Evolutionary conservation across 345 rosid genomes (phyloP), one percentile per base, ranked within the genome.

Genomic region (Gossypium rotundifolium): DNA sequence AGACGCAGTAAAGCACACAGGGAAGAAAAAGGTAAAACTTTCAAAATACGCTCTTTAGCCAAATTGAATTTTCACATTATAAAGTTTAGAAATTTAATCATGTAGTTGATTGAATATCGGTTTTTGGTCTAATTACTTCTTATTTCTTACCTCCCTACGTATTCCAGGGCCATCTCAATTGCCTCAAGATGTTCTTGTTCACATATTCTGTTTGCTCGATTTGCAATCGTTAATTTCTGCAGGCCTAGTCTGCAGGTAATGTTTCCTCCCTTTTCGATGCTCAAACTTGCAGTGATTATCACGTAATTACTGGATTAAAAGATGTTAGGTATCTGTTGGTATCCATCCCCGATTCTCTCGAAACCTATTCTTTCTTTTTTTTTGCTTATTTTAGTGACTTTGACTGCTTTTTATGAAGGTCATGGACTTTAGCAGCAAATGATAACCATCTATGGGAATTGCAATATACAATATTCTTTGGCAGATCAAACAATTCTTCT

Each of bases 401-500:
- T 48, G 51, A 58, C 75, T 58, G 44, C 61, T 82, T 61, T 53
- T 61, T 53, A 25, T 82, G 83, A 79, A 91, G 98, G 86, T 86
- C 93, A 25, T 92, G 98, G 97, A 86, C 87, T 82, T 80, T 82
- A 60, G 93, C 93, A 14, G 87, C 91, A 17, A 73, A 70, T 75
- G 90, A 86, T 70, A 83, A 80, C 76, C 78, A 83, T 65, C 79
- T 90, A 33, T 92, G 97, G 95, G 80, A 69, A 74, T 82, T 79
- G 25, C 85, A 79, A 3, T 94, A 79, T 81, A 78, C 73, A 60
- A 76, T 42, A 73, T 45, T 78, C 79, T 86, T 81, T 70, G 82
- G 81, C 8, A 72, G 61, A 18, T 65, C 71, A 13, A 51, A 40
- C 74, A 23, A 49, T n/a, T 53, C 72, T 57, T 81, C 73, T 11